Evolutionary conservation across 495 filamentous ascomycete species (phyloP).

Genomic region (Neurospora sp.): DNA sequence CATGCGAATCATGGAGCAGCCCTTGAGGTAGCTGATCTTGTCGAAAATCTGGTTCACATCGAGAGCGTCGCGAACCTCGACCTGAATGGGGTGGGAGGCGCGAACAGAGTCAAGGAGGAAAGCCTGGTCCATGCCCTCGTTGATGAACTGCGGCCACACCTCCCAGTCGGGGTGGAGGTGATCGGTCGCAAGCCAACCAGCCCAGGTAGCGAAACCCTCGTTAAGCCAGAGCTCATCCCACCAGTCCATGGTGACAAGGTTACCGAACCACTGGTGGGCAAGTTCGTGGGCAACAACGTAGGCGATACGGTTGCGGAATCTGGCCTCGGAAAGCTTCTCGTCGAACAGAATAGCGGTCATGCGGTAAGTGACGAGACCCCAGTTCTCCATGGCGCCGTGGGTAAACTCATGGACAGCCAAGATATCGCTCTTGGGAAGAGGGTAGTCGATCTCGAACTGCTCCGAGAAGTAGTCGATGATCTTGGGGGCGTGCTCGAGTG

Average conservation of each 20-base stretch:
- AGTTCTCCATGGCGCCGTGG: constrained; percentile 61
- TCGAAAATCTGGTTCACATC: constrained; percentile 97
- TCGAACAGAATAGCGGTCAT: constrained; percentile 90
- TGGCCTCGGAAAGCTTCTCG: constrained; percentile 76
- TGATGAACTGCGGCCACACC: constrained; percentile 90
- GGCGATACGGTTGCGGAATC: constrained; percentile 81
- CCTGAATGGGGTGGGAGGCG: constrained; percentile 89
- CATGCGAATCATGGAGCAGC: constrained; percentile 92
- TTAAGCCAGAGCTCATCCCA: constrained; percentile 98
- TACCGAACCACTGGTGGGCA: constrained; percentile 98
- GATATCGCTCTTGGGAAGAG: constrained; percentile 88
- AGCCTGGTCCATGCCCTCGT: constrained; percentile 83
- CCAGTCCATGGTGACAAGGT: constrained; percentile 81
- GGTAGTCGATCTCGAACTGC: constrained; percentile 89
- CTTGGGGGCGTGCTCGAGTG: constrained; percentile 74
- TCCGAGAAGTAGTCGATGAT: constrained; percentile 94
- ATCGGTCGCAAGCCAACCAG: constrained; percentile 88
- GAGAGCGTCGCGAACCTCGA: constrained; percentile 77
- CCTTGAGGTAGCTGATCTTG: constrained; percentile 90
- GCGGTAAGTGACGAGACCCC: constrained; percentile 93
- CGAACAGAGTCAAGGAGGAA: constrained; percentile 82
- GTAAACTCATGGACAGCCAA: constrained; percentile 93
- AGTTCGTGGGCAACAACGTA: constrained; percentile 94
- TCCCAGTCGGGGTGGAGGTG: constrained; percentile 92
- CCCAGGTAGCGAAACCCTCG: constrained; percentile 97